Conservation (phyloP, 2,329 filamentous ascomycete species). For the Epicoccum nigrum region DNA sequence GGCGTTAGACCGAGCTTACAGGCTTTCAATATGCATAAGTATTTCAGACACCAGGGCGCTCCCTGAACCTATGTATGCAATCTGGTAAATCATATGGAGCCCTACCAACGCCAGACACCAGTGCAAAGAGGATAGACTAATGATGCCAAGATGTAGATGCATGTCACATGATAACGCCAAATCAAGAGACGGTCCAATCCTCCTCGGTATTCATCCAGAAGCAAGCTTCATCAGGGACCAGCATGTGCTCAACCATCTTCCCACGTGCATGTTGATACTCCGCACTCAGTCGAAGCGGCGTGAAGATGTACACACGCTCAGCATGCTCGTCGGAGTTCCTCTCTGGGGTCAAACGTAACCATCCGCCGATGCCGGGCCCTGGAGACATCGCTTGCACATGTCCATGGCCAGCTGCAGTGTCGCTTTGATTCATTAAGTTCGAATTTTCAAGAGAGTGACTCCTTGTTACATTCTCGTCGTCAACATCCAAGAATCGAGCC, state of each 20-base stretch:
- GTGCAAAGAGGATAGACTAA: not conserved
- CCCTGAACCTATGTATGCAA: too few species aligned
- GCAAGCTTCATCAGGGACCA: not conserved
- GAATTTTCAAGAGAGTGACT: slow-evolving; percentile 5
- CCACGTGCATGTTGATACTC: slow-evolving; percentile 40
- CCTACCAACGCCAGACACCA: not conserved
- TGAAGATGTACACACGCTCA: slow-evolving; percentile 31
- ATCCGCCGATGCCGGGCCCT: slow-evolving; percentile 30
- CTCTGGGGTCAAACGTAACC: slow-evolving; percentile 7
- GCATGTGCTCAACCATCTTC: not conserved
- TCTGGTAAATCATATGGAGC: too few species aligned
- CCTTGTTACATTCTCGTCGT: slow-evolving; percentile 1
- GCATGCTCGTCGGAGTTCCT: not conserved
- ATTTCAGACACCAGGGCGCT: not conserved
- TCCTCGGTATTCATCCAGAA: not conserved
- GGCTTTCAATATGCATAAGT: not conserved
- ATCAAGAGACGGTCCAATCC: not conserved
- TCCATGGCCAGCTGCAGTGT: slow-evolving; percentile 7
- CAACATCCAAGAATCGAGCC: not conserved
- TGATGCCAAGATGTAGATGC: not conserved
- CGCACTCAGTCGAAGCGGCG: slow-evolving; percentile 39
- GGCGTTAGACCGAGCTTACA: not conserved
- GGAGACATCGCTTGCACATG: slow-evolving; percentile 29
- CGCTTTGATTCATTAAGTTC: slow-evolving; percentile 14
- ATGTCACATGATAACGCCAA: not conserved